These are phyloP conservation scores for Talaromyces albobiverticillius DNA, from an alignment of 2,329 filamentous ascomycete species.

Conservation along the genomic window DNA sequence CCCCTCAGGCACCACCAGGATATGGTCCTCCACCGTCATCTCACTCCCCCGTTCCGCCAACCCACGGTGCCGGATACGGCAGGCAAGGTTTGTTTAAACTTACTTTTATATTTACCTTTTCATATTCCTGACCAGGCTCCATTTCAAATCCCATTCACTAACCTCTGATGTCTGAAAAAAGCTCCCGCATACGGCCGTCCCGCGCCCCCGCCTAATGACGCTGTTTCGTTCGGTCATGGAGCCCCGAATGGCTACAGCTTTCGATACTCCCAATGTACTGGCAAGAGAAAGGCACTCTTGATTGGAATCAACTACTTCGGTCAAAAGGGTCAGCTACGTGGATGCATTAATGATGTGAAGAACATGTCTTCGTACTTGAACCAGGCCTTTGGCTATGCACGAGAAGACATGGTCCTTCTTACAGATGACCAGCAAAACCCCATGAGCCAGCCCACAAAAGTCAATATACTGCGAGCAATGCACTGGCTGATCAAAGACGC, in stretches of 20 bases:
- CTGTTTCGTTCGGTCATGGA: slow-evolving; percentile 74
- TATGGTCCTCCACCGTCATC: slow-evolving; percentile 23
- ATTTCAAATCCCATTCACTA: too few species aligned
- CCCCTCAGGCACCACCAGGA: slow-evolving; percentile 22
- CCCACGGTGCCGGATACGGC: slow-evolving; percentile 37
- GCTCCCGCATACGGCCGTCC: slow-evolving; percentile 47
- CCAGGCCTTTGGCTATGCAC: slow-evolving; percentile 84
- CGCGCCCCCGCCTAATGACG: slow-evolving; percentile 62
- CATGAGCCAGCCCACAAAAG: slow-evolving; percentile 95
- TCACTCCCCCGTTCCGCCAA: slow-evolving; percentile 29
- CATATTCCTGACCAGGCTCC: too few species aligned
- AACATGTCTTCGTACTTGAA: slow-evolving; percentile 94
- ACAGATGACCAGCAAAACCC: slow-evolving; percentile 97
- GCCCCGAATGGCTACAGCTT: slow-evolving; percentile 79
- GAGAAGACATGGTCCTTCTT: slow-evolving; percentile 95
- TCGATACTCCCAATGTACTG: slow-evolving; percentile 89
- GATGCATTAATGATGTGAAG: slow-evolving; percentile 96
- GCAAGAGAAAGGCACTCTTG: slow-evolving; percentile 80
- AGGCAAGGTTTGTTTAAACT: slow-evolving; percentile 34
- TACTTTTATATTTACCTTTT: not conserved
- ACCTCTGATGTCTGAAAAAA: too few species aligned
- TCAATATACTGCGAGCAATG: slow-evolving; percentile 93
- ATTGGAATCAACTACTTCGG: slow-evolving; percentile 98
- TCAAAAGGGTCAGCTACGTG: slow-evolving; percentile 82
- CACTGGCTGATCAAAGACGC: slow-evolving; percentile 97